Conservation (phyloP, 2,329 filamentous ascomycete genomes). For the Aspergillus melleus region DNA sequence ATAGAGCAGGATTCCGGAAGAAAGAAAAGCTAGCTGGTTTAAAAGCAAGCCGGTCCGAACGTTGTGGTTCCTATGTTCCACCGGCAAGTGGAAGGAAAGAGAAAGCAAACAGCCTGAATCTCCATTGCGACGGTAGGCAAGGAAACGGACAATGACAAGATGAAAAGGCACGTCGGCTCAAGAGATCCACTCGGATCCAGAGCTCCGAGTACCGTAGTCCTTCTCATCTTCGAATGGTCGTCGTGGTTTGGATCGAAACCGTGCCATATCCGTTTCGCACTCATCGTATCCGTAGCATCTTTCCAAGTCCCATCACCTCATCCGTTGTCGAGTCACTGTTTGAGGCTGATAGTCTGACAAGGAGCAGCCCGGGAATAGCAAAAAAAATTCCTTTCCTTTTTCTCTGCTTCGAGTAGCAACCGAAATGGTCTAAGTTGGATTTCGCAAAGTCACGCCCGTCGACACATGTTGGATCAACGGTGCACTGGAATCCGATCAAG, state of each 20-base stretch:
- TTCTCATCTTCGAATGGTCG: conserved; percentile 10
- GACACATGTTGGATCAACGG: conserved; percentile 16
- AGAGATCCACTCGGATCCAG: not conserved
- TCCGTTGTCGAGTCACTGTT: conserved; percentile 16
- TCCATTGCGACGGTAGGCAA: conserved; percentile 6
- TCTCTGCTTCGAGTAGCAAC: conserved; percentile 22
- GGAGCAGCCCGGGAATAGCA: conserved; percentile 19
- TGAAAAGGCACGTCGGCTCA: not conserved
- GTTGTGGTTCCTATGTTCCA: not conserved
- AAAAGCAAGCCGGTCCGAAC: not conserved
- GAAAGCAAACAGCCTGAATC: conserved; percentile 5
- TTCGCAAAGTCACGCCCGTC: conserved; percentile 24
- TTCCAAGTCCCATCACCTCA: conserved; percentile 19
- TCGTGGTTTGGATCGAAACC: conserved; percentile 12
- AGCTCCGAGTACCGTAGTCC: not conserved
- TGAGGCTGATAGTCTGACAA: conserved; percentile 18
- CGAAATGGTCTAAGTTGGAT: conserved; percentile 18
- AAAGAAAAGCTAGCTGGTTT: conserved; percentile 3
- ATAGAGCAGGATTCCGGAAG: conserved; percentile 4
- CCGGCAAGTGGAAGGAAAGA: conserved; percentile 7
- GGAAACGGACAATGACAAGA: conserved; percentile 1
- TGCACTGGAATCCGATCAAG: conserved; percentile 32
- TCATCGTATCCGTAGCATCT: conserved; percentile 18
- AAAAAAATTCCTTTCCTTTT: conserved; percentile 11
- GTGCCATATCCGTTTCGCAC: conserved; percentile 18